These are phyloP conservation scores for Chalara sp. DNA, from an alignment of 2,329 filamentous ascomycete species.

Conservation along the genomic window DNA sequence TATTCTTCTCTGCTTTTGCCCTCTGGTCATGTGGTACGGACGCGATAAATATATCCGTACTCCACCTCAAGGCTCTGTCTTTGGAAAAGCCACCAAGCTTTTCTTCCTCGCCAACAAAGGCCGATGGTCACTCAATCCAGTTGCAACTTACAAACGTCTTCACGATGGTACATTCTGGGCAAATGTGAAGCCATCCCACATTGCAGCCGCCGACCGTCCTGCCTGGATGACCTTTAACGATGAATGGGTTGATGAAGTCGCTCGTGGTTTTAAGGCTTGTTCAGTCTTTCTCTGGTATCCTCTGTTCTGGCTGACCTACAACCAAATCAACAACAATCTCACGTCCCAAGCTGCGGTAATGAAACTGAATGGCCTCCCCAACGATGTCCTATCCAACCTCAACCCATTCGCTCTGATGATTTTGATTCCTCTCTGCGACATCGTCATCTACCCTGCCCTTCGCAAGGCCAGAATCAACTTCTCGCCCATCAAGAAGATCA, in stretches of 20 bases:
- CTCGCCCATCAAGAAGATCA: conserved; percentile 71
- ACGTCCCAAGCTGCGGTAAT: conserved; percentile 60
- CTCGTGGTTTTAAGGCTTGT: conserved; percentile 62
- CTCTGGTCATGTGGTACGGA: conserved; percentile 51
- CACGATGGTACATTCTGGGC: conserved; percentile 56
- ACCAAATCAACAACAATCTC: conserved; percentile 54
- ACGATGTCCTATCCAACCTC: conserved; percentile 71
- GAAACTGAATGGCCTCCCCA: conserved; percentile 64
- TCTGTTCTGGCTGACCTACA: conserved; percentile 50
- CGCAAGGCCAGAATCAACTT: conserved; percentile 58
- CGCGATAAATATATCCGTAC: conserved; percentile 53
- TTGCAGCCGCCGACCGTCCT: conserved; percentile 50
- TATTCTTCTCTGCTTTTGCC: conserved; percentile 54
- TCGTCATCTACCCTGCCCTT: conserved; percentile 61
- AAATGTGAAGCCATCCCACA: conserved; percentile 56
- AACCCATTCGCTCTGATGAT: conserved; percentile 71
- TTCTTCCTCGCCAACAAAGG: conserved; percentile 56
- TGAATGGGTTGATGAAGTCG: conserved; percentile 73
- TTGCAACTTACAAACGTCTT: conserved; percentile 49
- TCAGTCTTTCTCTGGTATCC: conserved; percentile 56
- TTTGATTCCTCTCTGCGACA: conserved; percentile 66
- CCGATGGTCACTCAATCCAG: conserved; percentile 54
- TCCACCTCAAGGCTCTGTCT: conserved; percentile 66
- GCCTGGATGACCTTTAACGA: conserved; percentile 79
- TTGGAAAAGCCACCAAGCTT: conserved; percentile 59